Conservation (phyloP, 106 monocot species). For the Dactylorhiza incarnata region DNA sequence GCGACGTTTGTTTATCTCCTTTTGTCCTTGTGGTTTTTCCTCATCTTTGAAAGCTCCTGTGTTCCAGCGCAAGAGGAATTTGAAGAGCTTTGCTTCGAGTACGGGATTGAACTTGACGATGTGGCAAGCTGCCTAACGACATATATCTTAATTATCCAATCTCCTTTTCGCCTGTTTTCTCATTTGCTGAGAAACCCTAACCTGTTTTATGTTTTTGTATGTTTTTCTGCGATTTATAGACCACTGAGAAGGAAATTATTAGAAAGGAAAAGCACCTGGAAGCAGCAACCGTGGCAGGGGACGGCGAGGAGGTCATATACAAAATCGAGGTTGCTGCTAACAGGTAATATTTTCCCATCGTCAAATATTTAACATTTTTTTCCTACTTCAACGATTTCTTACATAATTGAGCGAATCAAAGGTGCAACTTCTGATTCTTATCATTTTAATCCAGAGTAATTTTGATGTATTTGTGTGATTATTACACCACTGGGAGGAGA, state of each 20-base stretch:
- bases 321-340: conserved; percentile 95
- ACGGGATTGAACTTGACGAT: conserved; percentile 94
- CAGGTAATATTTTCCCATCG: conserved; percentile 23
- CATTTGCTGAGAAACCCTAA: neutral
- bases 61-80: conserved; percentile 83
- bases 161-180: conserved; percentile 1
- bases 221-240: conserved; percentile 21
- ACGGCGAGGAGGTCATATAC: conserved; percentile 76
- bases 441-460: neutral
- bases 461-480: neutral
- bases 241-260: conserved; percentile 85
- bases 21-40: neutral
- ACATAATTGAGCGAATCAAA: neutral
- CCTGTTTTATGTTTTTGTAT: neutral
- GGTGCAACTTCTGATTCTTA: neutral
- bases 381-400: neutral
- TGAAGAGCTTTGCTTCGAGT: conserved; percentile 87
- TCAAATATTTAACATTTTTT: neutral
- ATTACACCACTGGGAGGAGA: neutral
- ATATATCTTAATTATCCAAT: neutral
- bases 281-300: conserved; percentile 31
- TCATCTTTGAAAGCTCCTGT: neutral
- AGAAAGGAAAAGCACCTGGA: conserved; percentile 88
- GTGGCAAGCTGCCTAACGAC: conserved; percentile 32
- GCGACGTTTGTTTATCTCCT: neutral